phyloP scores from a whole-genome alignment of 805 yeast genomes.

The Wickerhamomyces bisporus region DNA sequence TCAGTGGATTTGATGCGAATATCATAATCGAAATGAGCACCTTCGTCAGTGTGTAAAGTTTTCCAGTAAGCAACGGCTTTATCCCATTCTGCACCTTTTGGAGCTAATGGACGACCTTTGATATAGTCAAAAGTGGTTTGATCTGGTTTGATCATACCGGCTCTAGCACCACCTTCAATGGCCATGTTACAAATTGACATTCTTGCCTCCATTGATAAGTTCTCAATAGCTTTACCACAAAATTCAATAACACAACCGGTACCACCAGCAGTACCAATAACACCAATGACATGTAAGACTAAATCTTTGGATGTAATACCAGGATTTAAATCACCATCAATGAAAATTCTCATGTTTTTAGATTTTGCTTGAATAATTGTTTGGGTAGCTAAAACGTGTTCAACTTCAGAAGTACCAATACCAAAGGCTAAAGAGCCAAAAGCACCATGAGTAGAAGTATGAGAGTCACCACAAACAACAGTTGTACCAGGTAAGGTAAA shows the following conservation, averaged over 20 bases:
- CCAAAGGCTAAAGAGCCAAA: conserved; percentile 97
- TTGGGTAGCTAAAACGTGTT: conserved; percentile 97
- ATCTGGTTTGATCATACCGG: conserved; percentile 98
- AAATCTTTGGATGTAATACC: conserved; percentile 97
- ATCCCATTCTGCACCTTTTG: conserved; percentile 91
- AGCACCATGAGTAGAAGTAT: conserved; percentile 98
- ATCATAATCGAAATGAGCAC: conserved; percentile 84
- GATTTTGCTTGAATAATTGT: conserved; percentile 92
- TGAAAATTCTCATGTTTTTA: conserved; percentile 87
- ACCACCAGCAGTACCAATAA: conserved; percentile 99
- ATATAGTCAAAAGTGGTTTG: conserved; percentile 82
- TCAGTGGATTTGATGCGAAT: conserved; percentile 77
- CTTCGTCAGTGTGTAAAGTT: conserved; percentile 81
- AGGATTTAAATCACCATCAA: conserved; percentile 76
- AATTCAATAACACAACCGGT: conserved; percentile 96
- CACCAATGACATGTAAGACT: conserved; percentile 89
- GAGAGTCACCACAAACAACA: conserved; percentile 98
- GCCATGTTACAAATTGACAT: conserved; percentile 99
- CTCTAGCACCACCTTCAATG: conserved; percentile 98
- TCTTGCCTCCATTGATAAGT: conserved; percentile 92
- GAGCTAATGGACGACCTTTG: conserved; percentile 92
- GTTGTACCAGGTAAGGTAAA: conserved; percentile 98
- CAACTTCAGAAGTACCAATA: conserved; percentile 98
- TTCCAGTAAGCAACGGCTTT: conserved; percentile 91
- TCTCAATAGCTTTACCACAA: conserved; percentile 91